Evolutionary conservation across 2,329 filamentous ascomycete genomes (phyloP).

Genomic region (Neocucurbitaria cava): DNA sequence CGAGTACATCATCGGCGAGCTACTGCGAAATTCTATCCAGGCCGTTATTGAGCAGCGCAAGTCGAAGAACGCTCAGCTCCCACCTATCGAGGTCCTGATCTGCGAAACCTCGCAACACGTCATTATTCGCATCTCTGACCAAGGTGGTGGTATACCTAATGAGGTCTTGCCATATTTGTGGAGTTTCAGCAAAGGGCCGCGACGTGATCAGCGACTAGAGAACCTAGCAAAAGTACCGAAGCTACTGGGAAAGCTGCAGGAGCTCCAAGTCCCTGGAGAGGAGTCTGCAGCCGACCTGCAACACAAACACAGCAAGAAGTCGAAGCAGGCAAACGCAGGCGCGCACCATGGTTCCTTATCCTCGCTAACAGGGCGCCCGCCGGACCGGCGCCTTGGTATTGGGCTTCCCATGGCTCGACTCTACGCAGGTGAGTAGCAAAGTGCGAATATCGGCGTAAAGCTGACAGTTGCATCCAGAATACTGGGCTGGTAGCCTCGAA

Average conservation of each 20-base stretch:
- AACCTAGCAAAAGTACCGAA: constrained; percentile 88
- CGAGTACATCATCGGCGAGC: constrained; percentile 95
- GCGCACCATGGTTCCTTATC: constrained; percentile 70
- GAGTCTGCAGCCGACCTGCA: constrained; percentile 17
- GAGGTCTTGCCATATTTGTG: constrained; percentile 89
- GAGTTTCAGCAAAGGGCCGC: constrained; percentile 95
- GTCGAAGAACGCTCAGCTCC: constrained; percentile 60
- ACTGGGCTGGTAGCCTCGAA: constrained; percentile 93
- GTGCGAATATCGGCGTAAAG: background rate
- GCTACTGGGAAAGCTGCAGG: constrained; percentile 92
- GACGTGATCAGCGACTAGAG: constrained; percentile 76
- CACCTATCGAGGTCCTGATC: constrained; percentile 90
- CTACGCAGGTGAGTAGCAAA: constrained; percentile 66
- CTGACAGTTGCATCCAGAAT: constrained; percentile 61
- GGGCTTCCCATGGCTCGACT: constrained; percentile 91
- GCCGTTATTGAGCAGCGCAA: constrained; percentile 80
- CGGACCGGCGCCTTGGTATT: constrained; percentile 88
- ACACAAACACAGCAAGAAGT: constrained; percentile 26
- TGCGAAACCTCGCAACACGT: constrained; percentile 95
- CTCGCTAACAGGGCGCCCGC: constrained; percentile 80
- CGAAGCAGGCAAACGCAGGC: constrained; percentile 31
- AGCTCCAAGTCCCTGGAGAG: constrained; percentile 63
- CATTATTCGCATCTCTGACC: constrained; percentile 94
- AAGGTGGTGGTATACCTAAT: constrained; percentile 87
- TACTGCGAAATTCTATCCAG: constrained; percentile 93